These are phyloP conservation scores for Arctostaphylos glauca DNA, from an alignment of 148 eudicot genomes.

Conservation along the genomic window DNA sequence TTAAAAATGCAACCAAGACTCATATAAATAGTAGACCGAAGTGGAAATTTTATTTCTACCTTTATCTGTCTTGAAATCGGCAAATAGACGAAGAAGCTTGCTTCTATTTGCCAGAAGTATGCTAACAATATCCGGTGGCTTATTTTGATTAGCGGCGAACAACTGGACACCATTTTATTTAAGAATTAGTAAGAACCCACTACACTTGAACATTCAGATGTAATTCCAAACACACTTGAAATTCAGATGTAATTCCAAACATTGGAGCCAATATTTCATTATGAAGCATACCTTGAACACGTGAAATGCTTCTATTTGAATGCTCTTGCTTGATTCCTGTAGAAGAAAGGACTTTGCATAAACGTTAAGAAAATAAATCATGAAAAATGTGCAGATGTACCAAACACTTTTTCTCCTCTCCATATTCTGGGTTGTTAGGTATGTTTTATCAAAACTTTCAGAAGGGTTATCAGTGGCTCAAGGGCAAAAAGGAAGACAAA, in stretches of 20 bases:
- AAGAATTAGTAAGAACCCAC: not conserved
- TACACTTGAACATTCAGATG: not conserved
- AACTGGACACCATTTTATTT: slow-evolving; percentile 33
- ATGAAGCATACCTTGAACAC: slow-evolving; percentile 55
- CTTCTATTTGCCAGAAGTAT: slow-evolving; percentile 60
- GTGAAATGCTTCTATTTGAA: slow-evolving; percentile 80
- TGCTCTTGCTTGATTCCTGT: slow-evolving; percentile 77
- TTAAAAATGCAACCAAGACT: not conserved
- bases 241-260: not conserved
- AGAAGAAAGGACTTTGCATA: not conserved
- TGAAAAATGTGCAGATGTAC: not conserved
- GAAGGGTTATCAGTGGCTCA: not conserved
- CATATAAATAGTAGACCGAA: not conserved
- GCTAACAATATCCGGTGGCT: slow-evolving; percentile 59
- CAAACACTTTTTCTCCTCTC: not conserved
- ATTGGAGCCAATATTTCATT: not conserved
- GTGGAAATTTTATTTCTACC: slow-evolving; percentile 31
- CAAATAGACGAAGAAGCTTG: slow-evolving; percentile 74
- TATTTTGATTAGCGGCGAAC: slow-evolving; percentile 73
- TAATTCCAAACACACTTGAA: not conserved
- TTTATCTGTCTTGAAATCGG: slow-evolving; percentile 63
- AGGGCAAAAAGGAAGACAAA: not conserved
- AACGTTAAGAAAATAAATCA: not conserved
- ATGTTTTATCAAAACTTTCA: not conserved
- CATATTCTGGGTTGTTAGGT: not conserved